Evolutionary conservation across 192 early-diverging fungal species (phyloP), one percentile per base, ranked within the genome.

Genomic region (Coemansia sp.): DNA sequence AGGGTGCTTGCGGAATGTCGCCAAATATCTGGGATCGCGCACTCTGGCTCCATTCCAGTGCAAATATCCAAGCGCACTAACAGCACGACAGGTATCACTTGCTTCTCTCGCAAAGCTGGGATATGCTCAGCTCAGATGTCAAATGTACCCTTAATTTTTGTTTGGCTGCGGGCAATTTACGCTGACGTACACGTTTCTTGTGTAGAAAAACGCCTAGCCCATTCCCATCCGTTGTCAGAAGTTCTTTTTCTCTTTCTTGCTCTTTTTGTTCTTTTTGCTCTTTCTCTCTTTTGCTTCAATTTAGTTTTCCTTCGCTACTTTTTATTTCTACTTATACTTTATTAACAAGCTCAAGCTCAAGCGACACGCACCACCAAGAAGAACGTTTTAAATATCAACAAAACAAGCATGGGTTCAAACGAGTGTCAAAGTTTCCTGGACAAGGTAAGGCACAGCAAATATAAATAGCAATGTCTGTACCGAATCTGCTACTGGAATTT

Each of bases 341-440:
- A 25, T n/a, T n/a, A n/a, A n/a, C n/a, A n/a, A n/a, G n/a, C n/a
- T n/a, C 46, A 49, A 28, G 46, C 46, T 49, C 23, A 21, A 25
- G 23, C 46, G 23, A 21, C 21, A 9, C 46, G 23, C 10, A 15
- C 46, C 7, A 21, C 6, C 20, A 21, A 2, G 21, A 21, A 21
- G 16, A 40, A 8, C 4, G 39, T 40, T 40, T 40, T 15, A 40
- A 15, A 49, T 3, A 49, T 4, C 23, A 49, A 25, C 46, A 33
- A 67, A 42, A 34, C 33, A 58, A 40, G 26, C 25, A 56, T 56
- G 53, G 25, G 29, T 33, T 56, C 66, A 10, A 45, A 55, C 23
- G 48, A 68, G 29, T 72, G 46, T 40, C 48, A 59, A 9, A 25
- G 25, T 16, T 72, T 66, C 37, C 42, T 62, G 39, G n/a, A 52